Base-by-base conservation (phyloP, 108 stramenopile genomes). In the Cyclotella sp. region DNA sequence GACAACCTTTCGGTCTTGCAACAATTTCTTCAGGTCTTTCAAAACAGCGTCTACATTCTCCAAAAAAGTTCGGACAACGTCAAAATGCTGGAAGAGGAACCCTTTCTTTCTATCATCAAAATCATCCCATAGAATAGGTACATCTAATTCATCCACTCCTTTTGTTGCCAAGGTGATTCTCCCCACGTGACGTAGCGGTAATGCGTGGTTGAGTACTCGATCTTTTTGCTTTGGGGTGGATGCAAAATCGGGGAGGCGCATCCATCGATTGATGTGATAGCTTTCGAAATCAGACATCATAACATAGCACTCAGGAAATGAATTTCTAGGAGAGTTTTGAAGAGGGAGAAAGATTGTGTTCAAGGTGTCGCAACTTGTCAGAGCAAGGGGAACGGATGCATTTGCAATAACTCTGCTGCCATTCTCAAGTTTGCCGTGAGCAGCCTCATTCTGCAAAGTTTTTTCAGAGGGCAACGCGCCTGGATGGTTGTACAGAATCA, bases 221-320 rank as follows among this genome's bases (percentile, higher is more conserved):
- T 74, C 40, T 0, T 75, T 60, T 46, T 45, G 53, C 19, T 34
- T 34, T 34, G 74, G 58, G 16, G 63, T 46, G 0, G n/a, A 6
- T 12, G 59, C 57, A 43, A 78, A 78, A n/a, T 75, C 26, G 1
- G 83, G 79, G 45, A 80, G 42, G 0, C 83, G 46, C 15, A 84
- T 51, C 73, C 75, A 84, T n/a, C 83, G 73, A 22, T 84, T 79
- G 34, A 84, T 76, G 47, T 84, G 83, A 59, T 84, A 84, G 75
- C 78, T 79, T 67, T 84, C 76, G 46, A 76, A 80, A 68, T 71
- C 67, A 3, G 52, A 65, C 1, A 80, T 57, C 22, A 84, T 44
- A 11, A 69, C 24, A 49, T 80, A 64, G 40, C 83, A 84, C 18
- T 84, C 73, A 24, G 47, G 41, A 15, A 68, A 60, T 22, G 15